Base-by-base conservation (phyloP, 2,329 filamentous ascomycete genomes). In the Penicillium griseofulvum region DNA sequence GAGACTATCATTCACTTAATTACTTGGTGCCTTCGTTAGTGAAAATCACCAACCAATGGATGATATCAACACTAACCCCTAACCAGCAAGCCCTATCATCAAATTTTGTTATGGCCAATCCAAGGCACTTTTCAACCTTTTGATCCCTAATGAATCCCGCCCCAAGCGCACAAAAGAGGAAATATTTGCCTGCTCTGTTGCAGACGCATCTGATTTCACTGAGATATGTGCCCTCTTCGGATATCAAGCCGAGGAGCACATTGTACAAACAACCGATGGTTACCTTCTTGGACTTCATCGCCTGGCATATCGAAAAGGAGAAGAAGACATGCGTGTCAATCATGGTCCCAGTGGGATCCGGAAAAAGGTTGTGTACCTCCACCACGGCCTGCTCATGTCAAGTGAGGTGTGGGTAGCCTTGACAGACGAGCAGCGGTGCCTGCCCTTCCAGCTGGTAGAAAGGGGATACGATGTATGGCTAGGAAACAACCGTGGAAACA, bases 381-480 rank as follows among this genome's bases (percentile, higher is more conserved):
- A 99, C 69, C 94, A 99, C 74, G 94, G 93, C 9, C 81, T 99
- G 55, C 83, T 99, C 69, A 99, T 99, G 94, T 97, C 97, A 75
- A 96, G 91, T 65, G 94, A 99, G 74, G 93, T 99, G 33, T 99
- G 94, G 94, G 90, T 97, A 9, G 95, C 91, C 69, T 77, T 93
- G 69, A 96, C 93, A 0, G 90, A 97, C 63, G 86, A 87, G 64
- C 83, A 95, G 72, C 84, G 92, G 64, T 93, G 89, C 63, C 79
- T 99, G 37, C 91, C 94, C 0, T 97, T 99, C 70, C 83, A 89
- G 63, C 80, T 99, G 41, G 91, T 96, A 0, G 91, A 97, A 68
- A 83, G 84, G 67, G 94, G 94, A 3, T 99, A 95, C 66, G 94
- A 99, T 78, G 93, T 97, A 61, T 99, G 94, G 90, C 81, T 99